phyloP scores from a whole-genome alignment of 73 alveolate species.

The Tetrahymena thermophila region DNA sequence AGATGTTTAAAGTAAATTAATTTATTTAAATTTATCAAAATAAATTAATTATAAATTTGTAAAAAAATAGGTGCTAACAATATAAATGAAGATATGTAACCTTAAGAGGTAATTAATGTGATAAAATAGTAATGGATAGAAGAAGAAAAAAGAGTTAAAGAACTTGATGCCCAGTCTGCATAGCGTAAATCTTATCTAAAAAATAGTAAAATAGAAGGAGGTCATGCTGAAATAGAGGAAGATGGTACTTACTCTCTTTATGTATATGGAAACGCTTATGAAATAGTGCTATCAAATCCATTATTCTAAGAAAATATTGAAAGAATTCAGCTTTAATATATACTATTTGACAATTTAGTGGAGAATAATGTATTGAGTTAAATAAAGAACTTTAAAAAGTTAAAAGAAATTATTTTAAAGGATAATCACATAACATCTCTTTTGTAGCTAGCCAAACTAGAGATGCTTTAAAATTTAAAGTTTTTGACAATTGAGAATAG shows the following conservation, averaged over 20 bases:
- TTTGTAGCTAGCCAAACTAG: slow-evolving; percentile 74
- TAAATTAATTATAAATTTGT: slow-evolving; percentile 63
- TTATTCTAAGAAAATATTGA: slow-evolving; percentile 75
- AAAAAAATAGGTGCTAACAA: slow-evolving; percentile 30
- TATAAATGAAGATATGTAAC: slow-evolving; percentile 77
- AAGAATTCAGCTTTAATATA: slow-evolving; percentile 71
- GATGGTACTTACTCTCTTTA: slow-evolving; percentile 58
- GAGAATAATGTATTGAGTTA: slow-evolving; percentile 63
- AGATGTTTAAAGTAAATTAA: slow-evolving; percentile 7
- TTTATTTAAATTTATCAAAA: slow-evolving; percentile 8
- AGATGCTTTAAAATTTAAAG: slow-evolving; percentile 42
- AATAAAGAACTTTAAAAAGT: slow-evolving; percentile 66
- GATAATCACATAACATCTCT: slow-evolving; percentile 70
- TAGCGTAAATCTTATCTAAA: slow-evolving; percentile 18
- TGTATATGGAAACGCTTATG: slow-evolving; percentile 86
- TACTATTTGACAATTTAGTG: slow-evolving; percentile 73
- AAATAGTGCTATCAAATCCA: slow-evolving; percentile 63
- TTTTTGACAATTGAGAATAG: slow-evolving; percentile 62
- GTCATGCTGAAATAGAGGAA: slow-evolving; percentile 94
- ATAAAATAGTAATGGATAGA: slow-evolving; percentile 59
- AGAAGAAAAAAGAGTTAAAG: slow-evolving; percentile 66
- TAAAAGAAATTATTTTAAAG: slow-evolving; percentile 61
- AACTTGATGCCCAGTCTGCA: slow-evolving; percentile 45
- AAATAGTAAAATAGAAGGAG: slow-evolving; percentile 40
- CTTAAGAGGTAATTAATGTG: slow-evolving; percentile 35